phyloP scores from a whole-genome alignment of 768 basidiomycete species.

The Mycena belliarum region DNA sequence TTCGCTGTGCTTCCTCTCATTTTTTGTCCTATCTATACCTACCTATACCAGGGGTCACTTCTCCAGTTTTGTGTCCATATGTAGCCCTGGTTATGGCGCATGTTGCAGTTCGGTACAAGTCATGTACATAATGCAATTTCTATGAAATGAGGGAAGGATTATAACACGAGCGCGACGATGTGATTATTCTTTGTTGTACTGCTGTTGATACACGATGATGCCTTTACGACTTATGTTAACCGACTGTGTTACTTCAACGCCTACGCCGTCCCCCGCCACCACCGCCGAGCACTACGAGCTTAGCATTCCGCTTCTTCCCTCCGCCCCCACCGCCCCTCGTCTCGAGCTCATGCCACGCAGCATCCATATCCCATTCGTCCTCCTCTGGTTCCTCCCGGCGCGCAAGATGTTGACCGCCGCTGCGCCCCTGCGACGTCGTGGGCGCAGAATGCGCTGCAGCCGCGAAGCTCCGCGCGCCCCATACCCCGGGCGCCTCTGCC shows the following conservation, averaged over 20 bases:
- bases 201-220: neutral
- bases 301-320: conserved; percentile 61
- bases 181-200: conserved; percentile 12
- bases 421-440: conserved; percentile 24
- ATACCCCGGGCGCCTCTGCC: conserved; percentile 60
- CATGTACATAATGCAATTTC: conserved; percentile 7
- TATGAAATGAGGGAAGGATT: neutral
- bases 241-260: conserved; percentile 32
- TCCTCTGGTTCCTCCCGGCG: conserved; percentile 37
- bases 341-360: conserved; percentile 82
- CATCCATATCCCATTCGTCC: conserved; percentile 79
- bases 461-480: conserved; percentile 83
- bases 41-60: conserved; percentile 9
- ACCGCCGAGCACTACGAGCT: conserved; percentile 72
- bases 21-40: conserved; percentile 7
- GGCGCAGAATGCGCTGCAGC: conserved; percentile 65
- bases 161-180: conserved; percentile 8
- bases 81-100: conserved; percentile 3
- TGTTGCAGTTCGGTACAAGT: neutral
- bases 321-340: conserved; percentile 39
- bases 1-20: conserved; percentile 11
- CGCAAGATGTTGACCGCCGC: conserved; percentile 27
- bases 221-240: neutral
- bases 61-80: neutral
- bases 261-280: conserved; percentile 58